Conservation (phyloP, 2,329 filamentous ascomycete genomes). For the Ceratocystis colombiana region DNA sequence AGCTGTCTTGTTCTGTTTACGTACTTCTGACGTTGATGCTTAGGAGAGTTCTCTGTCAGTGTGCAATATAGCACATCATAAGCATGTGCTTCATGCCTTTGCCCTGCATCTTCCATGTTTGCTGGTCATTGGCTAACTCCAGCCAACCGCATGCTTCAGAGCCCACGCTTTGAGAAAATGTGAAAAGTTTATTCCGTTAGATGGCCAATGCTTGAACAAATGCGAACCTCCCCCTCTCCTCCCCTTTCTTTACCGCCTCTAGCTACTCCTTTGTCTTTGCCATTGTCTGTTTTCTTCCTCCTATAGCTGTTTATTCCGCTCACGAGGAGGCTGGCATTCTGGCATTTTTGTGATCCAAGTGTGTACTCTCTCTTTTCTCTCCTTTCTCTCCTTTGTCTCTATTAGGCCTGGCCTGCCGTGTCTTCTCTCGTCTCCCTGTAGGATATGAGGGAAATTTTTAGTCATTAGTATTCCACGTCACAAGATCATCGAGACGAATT, state of each 20-base stretch:
- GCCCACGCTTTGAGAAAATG: neutral
- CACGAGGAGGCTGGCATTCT: too few species aligned
- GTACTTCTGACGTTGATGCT: neutral
- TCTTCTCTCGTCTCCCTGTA: too few species aligned
- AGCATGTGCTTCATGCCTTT: neutral
- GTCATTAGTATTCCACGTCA: neutral
- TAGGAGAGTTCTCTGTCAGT: neutral
- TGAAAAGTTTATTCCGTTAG: neutral
- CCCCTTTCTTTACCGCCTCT: neutral
- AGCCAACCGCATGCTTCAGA: neutral
- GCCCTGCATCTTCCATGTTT: neutral
- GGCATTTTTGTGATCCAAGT: too few species aligned
- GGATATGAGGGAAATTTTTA: neutral
- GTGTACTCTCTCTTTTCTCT: too few species aligned
- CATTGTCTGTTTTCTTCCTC: neutral
- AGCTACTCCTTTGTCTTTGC: neutral
- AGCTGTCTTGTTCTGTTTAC: neutral
- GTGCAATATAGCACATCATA: conserved; percentile 6
- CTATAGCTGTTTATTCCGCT: neutral
- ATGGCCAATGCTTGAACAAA: neutral
- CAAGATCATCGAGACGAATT: neutral
- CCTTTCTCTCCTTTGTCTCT: too few species aligned
- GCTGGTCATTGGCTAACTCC: too few species aligned
- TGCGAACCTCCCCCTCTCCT: neutral
- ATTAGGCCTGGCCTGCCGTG: too few species aligned